A percentile compares a stretch with the other conserved stretches of the same genome.
Evolutionary conservation across 2,329 filamentous ascomycete genomes (phyloP).

Genomic region (Beauveria sp.): DNA sequence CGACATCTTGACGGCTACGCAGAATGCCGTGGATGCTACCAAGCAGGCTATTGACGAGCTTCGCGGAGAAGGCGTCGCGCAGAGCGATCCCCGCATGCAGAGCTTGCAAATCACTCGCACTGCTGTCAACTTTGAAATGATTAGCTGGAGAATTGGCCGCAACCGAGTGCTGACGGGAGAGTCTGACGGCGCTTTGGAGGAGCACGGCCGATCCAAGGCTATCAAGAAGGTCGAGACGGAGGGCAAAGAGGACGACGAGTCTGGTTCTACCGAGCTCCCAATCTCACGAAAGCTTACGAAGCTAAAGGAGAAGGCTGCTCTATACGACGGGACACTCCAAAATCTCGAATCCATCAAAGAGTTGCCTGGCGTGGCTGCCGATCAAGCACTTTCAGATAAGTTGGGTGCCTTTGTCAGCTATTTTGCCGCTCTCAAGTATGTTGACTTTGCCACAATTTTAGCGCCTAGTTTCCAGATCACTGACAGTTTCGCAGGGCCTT

Average conservation of each 20-base stretch:
- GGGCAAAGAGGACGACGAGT: conserved; percentile 32
- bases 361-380: conserved; percentile 81
- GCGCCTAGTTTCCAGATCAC: neutral
- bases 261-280: conserved; percentile 51
- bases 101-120: conserved; percentile 86
- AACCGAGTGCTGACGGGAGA: conserved; percentile 84
- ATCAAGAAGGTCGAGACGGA: conserved; percentile 37
- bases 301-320: conserved; percentile 75
- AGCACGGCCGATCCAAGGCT: conserved; percentile 42
- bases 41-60: conserved; percentile 91
- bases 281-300: conserved; percentile 69
- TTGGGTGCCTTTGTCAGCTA: conserved; percentile 74
- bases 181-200: conserved; percentile 63
- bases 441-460: neutral
- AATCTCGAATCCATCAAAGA: conserved; percentile 87
- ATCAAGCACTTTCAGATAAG: conserved; percentile 66
- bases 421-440: conserved; percentile 81
- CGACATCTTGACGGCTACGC: conserved; percentile 78
- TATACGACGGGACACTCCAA: conserved; percentile 87
- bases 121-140: conserved; percentile 86
- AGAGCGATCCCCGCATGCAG: conserved; percentile 82
- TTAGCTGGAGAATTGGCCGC: conserved; percentile 89
- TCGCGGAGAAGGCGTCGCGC: conserved; percentile 71
- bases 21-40: conserved; percentile 89
- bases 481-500: conserved; percentile 53